Evolutionary conservation across 169 alveolate genomes (phyloP).

Genomic region (Perkinsus chesapeaki): DNA sequence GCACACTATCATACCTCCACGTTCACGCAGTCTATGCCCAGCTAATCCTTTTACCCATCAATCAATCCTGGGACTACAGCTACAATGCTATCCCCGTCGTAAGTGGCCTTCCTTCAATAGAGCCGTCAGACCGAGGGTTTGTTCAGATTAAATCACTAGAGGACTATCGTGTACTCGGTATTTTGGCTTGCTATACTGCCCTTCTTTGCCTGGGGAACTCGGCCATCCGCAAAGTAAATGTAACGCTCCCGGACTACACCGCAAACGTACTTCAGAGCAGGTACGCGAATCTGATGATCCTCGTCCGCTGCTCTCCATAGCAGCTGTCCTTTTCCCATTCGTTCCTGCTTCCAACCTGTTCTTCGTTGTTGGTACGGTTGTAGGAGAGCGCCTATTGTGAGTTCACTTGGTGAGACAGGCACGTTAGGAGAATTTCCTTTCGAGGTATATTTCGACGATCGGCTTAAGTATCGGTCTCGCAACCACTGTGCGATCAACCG

Average conservation of each 20-base stretch:
- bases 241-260: not conserved
- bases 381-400: slow-evolving; percentile 8
- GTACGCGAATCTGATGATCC: not conserved
- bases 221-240: not conserved
- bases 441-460: not conserved
- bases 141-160: not conserved
- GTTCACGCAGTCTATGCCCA: not conserved
- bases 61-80: slow-evolving; percentile 4
- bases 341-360: slow-evolving; percentile 5
- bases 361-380: not conserved
- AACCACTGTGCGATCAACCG: not conserved
- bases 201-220: not conserved
- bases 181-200: not conserved
- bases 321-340: not conserved
- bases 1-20: not conserved
- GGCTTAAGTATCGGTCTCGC: not conserved
- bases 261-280: not conserved
- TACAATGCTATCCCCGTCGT: slow-evolving; percentile 3
- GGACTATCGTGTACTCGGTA: not conserved
- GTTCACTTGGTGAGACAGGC: not conserved
- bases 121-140: not conserved
- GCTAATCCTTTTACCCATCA: not conserved
- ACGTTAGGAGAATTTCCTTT: not conserved
- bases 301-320: not conserved
- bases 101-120: not conserved